These are phyloP conservation scores for Pyrenochaeta sp. DNA, from an alignment of 2,329 filamentous ascomycete species.

Conservation along the genomic window DNA sequence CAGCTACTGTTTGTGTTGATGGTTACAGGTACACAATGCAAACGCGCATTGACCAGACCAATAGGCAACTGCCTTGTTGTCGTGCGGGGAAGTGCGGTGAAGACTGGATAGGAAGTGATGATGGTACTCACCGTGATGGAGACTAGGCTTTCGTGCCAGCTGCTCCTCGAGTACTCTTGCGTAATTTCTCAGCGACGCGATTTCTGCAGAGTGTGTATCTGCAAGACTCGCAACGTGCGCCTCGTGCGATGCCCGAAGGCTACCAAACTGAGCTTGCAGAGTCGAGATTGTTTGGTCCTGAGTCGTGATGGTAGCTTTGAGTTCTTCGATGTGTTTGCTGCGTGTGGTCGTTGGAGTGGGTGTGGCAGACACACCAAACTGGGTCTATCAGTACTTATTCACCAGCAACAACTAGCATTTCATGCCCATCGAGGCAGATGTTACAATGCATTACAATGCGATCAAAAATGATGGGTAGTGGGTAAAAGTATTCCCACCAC, in stretches of 20 bases:
- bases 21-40: slow-evolving; percentile 14
- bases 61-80: slow-evolving; percentile 1
- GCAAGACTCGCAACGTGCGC: slow-evolving; percentile 48
- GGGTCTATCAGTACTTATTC: slow-evolving; percentile 15
- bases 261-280: slow-evolving; percentile 47
- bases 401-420: background rate
- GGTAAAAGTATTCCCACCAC: background rate
- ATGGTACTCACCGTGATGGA: slow-evolving; percentile 41
- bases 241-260: slow-evolving; percentile 51
- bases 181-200: slow-evolving; percentile 51
- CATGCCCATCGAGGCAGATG: background rate
- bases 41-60: slow-evolving; percentile 1
- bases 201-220: slow-evolving; percentile 51
- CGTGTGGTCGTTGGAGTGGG: slow-evolving; percentile 21
- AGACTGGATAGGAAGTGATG: background rate
- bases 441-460: background rate
- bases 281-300: slow-evolving; percentile 45
- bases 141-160: slow-evolving; percentile 31
- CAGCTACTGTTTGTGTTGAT: slow-evolving; percentile 23
- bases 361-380: slow-evolving; percentile 29
- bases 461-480: background rate
- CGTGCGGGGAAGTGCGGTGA: slow-evolving; percentile 6
- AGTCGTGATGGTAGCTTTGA: slow-evolving; percentile 39
- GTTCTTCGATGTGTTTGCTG: slow-evolving; percentile 35
- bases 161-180: slow-evolving; percentile 50